Evolutionary conservation across 805 yeast species (phyloP), one percentile per base, ranked within the genome.

Genomic region (Starmera caribaea): DNA sequence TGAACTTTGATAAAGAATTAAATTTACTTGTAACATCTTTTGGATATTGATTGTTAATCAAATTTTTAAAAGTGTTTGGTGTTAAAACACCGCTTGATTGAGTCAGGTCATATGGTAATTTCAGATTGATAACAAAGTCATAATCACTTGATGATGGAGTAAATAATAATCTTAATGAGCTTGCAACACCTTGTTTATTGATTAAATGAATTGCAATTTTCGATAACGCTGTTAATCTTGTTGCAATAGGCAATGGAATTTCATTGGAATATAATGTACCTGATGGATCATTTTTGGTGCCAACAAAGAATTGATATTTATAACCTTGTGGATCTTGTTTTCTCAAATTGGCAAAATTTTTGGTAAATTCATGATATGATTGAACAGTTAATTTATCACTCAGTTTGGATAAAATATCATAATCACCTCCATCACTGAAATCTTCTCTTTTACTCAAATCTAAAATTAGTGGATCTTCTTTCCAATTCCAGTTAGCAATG

Each of bases 401-500:
- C 28, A 79, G 58, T 38, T 69, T 71, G 39, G 68, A 68, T 45
- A 63, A 58, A 31, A 55, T 66, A 12, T 54, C 63, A 15, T 55
- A 56, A 37, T 57, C 58, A 16, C 49, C 36, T 30, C 57, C 63
- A 17, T 61, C 67, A 8, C 65, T 62, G 40, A 61, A 58, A 15
- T 58, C 61, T 9, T 56, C 53, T 44, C 74, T 73, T 41, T 69
- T 78, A 12, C 81, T 77, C 48, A 86, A 62, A 53, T 92, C 97
- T 44, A 92, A 62, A 39, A 89, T 74, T 44, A 92, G 62, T 1
- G 96, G 82, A 36, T 81, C 87, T 45, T 84, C 94, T 50, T 76
- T 81, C 98, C 98, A 92, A 58, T 92, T 88, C 98, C 98, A 92
- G 34, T 62, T 62, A 21, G 95, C 71, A 35, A 92, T 58, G 51